Conservation (phyloP, 441 rosid species). For the Mallotus japonicus region DNA sequence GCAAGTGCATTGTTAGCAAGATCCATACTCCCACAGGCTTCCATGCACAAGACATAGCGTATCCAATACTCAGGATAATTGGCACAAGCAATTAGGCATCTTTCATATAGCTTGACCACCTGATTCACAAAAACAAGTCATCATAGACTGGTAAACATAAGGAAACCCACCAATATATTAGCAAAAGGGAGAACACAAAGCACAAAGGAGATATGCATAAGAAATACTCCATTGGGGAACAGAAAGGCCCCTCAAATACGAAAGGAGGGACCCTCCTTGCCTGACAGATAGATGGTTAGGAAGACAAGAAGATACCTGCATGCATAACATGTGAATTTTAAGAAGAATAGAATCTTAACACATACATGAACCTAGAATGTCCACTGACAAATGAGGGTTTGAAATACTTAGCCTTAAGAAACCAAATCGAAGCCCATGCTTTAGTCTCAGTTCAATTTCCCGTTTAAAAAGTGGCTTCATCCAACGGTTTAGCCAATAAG, state of each 20-base stretch:
- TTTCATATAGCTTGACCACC: conserved; percentile 93
- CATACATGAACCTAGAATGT: conserved; percentile 65
- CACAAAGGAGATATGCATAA: conserved; percentile 72
- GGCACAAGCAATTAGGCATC: conserved; percentile 95
- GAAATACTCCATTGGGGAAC: conserved; percentile 80
- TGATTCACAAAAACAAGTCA: conserved; percentile 34
- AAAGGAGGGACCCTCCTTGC: conserved; percentile 94
- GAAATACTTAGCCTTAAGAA: conserved; percentile 96
- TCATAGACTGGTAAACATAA: conserved; percentile 26
- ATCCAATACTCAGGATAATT: conserved; percentile 91
- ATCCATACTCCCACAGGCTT: conserved; percentile 72
- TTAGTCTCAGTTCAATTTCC: conserved; percentile 96
- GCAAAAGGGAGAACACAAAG: conserved; percentile 38
- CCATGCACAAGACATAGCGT: conserved; percentile 81
- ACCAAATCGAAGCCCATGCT: conserved; percentile 90
- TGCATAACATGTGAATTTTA: conserved; percentile 76
- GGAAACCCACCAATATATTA: conserved; percentile 17
- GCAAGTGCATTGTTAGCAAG: conserved; percentile 83
- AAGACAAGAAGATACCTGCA: conserved; percentile 95
- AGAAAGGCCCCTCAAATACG: conserved; percentile 88
- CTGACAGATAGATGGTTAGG: conserved; percentile 91
- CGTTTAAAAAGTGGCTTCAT: conserved; percentile 88
- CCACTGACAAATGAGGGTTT: conserved; percentile 74
- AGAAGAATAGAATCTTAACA: conserved; percentile 51
- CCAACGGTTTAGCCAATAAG: conserved; percentile 98